A percentile compares a stretch with the other conserved stretches of the same genome.
These are phyloP conservation scores for Phlebopus sp. DNA, from an alignment of 1,284 basidiomycete species.

Conservation along the genomic window DNA sequence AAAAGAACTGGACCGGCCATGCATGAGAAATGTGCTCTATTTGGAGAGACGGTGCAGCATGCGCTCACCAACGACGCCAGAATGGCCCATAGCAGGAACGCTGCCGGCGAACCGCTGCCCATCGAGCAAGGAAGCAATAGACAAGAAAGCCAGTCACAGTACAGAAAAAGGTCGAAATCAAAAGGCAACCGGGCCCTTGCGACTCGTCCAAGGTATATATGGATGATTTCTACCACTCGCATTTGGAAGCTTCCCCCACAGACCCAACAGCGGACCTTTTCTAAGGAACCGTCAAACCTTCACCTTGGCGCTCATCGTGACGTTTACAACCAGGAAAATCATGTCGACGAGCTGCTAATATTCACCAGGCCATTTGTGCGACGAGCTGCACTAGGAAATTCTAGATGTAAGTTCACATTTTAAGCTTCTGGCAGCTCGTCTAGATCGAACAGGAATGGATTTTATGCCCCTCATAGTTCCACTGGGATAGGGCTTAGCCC, in stretches of 20 bases:
- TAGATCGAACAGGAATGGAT: neutral
- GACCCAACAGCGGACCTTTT: slow-evolving; percentile 6
- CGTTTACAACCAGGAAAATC: too few relatives aligned
- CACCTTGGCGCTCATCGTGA: neutral
- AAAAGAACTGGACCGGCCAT: slow-evolving; percentile 48
- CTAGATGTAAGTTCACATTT: neutral
- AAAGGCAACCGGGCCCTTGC: slow-evolving; percentile 3
- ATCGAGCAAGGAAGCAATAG: slow-evolving; percentile 35
- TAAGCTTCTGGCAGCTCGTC: neutral
- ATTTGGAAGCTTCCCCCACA: slow-evolving; percentile 21
- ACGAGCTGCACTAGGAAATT: too few relatives aligned
- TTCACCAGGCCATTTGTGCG: too few relatives aligned
- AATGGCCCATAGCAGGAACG: slow-evolving; percentile 69
- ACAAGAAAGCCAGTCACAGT: neutral
- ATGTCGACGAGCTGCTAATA: neutral
- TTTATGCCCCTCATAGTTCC: neutral
- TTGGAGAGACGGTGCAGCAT: neutral
- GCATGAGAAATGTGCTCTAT: slow-evolving; percentile 1
- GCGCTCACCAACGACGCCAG: slow-evolving; percentile 57
- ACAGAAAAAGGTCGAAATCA: neutral
- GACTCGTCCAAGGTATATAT: slow-evolving; percentile 9
- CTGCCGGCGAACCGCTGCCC: slow-evolving; percentile 65
- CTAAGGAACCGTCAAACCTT: neutral
- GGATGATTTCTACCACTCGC: slow-evolving; percentile 3
- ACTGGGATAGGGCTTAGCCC: too few relatives aligned